Conservation (phyloP, 305 asterid genomes). For the Solanum hybrid region DNA sequence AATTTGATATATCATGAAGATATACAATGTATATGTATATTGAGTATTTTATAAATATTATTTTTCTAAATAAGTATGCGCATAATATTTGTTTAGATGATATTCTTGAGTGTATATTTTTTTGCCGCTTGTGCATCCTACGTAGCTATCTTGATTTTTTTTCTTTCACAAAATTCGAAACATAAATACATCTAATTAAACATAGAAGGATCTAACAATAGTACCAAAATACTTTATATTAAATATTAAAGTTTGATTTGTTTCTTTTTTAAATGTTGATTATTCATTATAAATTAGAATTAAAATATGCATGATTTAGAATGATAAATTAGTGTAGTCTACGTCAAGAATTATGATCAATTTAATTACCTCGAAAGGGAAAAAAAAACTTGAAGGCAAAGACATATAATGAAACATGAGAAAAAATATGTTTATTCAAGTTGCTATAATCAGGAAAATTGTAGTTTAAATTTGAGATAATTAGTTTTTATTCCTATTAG, state of each 20-base stretch:
- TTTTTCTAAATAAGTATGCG: too few species aligned
- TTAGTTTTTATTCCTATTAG: neutral
- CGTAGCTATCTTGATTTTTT: too few species aligned
- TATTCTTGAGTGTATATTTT: too few species aligned
- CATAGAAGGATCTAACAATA: neutral
- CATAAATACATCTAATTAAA: too few species aligned
- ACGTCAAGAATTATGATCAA: neutral
- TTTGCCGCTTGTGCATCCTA: neutral
- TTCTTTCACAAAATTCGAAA: too few species aligned
- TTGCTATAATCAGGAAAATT: neutral
- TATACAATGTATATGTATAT: too few species aligned
- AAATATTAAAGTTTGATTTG: neutral
- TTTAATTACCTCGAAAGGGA: neutral
- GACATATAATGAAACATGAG: neutral
- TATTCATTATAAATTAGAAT: neutral
- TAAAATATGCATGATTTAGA: neutral
- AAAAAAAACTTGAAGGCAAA: neutral
- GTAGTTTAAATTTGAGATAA: neutral
- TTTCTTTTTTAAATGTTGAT: neutral
- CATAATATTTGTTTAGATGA: neutral
- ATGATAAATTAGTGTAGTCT: neutral
- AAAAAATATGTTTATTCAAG: too few species aligned
- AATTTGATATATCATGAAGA: too few species aligned
- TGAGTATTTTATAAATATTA: too few species aligned
- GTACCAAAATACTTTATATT: neutral